phyloP scores from a whole-genome alignment of 2,329 filamentous ascomycete species.

The Anisogramma anomala region DNA sequence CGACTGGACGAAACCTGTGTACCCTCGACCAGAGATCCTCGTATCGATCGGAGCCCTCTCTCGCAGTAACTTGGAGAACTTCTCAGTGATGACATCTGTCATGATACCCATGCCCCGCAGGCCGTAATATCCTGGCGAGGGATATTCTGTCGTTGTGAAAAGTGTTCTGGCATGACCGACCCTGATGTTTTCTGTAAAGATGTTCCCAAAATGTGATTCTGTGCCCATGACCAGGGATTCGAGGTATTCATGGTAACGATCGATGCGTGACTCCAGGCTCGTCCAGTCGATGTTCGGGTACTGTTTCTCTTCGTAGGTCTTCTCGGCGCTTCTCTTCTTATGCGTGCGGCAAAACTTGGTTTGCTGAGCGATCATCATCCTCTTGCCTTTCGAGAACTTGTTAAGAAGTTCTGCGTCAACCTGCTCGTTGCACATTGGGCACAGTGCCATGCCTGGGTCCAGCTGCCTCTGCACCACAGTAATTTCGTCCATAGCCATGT shows the following conservation, averaged over 20 bases:
- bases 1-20: conserved; percentile 57
- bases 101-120: conserved; percentile 60
- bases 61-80: conserved; percentile 49
- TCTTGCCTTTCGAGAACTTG: conserved; percentile 34
- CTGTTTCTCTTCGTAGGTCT: conserved; percentile 35
- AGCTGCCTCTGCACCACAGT: not conserved
- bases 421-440: conserved; percentile 54
- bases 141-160: conserved; percentile 42
- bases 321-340: conserved; percentile 41
- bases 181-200: conserved; percentile 43
- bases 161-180: conserved; percentile 49
- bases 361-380: conserved; percentile 47
- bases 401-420: conserved; percentile 46
- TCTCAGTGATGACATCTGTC: conserved; percentile 54
- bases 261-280: conserved; percentile 46
- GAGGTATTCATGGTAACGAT: conserved; percentile 42
- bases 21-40: conserved; percentile 54
- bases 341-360: conserved; percentile 53
- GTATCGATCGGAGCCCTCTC: conserved; percentile 50
- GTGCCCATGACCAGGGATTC: conserved; percentile 45
- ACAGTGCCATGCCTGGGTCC: conserved; percentile 28
- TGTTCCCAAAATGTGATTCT: conserved; percentile 48
- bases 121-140: conserved; percentile 76
- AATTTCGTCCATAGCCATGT: not conserved
- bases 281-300: conserved; percentile 67